phyloP scores from a whole-genome alignment of 148 eudicot genomes.

The Arctostaphylos glauca region DNA sequence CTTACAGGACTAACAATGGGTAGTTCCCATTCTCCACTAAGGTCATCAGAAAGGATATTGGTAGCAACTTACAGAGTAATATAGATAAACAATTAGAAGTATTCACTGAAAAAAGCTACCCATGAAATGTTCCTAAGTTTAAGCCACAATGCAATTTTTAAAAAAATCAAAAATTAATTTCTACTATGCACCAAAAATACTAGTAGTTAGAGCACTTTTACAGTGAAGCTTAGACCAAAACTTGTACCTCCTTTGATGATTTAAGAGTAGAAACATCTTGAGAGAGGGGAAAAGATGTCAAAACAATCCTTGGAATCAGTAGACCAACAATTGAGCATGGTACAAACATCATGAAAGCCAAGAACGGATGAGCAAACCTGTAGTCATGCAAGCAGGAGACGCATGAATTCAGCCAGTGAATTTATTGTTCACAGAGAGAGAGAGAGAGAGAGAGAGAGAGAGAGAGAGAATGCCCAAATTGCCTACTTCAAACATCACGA shows the following conservation, averaged over 20 bases:
- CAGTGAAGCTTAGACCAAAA: not conserved
- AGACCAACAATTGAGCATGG: constrained; percentile 88
- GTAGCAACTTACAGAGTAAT: too few species aligned
- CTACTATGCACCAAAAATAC: not conserved
- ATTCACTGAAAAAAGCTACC: not conserved
- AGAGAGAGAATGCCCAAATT: not conserved
- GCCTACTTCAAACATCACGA: not conserved
- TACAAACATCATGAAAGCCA: constrained; percentile 88
- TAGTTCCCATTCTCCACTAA: too few species aligned
- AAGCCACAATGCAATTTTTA: not conserved
- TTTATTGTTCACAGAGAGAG: not conserved
- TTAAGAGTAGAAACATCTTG: constrained; percentile 42
- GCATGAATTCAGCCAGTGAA: not conserved
- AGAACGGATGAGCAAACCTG: constrained; percentile 87
- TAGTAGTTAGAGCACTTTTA: not conserved
- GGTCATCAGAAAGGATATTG: too few species aligned
- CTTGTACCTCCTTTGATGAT: constrained; percentile 55
- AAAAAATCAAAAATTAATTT: not conserved
- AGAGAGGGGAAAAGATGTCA: constrained; percentile 47
- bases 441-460: not conserved
- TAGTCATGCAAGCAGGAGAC: constrained; percentile 14
- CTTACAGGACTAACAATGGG: too few species aligned
- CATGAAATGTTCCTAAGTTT: not conserved
- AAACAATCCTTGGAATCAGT: constrained; percentile 62
- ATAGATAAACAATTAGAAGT: not conserved